phyloP scores from a whole-genome alignment of 306 rosid species.

The Quercus ilex region DNA sequence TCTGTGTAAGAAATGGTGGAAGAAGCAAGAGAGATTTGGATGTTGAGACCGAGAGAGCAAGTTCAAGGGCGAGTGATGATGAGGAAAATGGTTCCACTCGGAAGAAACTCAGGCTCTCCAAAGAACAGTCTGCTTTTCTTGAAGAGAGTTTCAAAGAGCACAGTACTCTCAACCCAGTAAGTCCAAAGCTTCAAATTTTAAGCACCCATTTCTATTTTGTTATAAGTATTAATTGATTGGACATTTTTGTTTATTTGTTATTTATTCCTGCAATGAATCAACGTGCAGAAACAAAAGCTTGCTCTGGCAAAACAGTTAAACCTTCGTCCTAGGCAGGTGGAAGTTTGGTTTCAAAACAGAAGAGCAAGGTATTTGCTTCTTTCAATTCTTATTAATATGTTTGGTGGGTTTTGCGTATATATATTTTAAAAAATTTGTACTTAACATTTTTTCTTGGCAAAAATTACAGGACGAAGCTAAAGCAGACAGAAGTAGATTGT shows the following conservation, averaged over 20 bases:
- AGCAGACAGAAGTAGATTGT: constrained; percentile 97
- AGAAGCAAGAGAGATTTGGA: constrained; percentile 57
- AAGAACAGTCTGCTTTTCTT: constrained; percentile 86
- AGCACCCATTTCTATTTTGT: neutral
- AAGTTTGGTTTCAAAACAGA: constrained; percentile 98
- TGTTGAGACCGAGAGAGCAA: constrained; percentile 47
- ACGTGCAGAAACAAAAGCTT: constrained; percentile 77
- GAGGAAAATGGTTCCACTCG: constrained; percentile 77
- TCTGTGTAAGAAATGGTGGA: constrained; percentile 30
- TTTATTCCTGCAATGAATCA: neutral
- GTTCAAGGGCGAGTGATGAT: constrained; percentile 76
- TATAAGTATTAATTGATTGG: no score
- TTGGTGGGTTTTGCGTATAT: neutral
- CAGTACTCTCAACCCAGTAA: constrained; percentile 87
- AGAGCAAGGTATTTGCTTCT: constrained; percentile 70
- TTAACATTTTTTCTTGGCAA: neutral
- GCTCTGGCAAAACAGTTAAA: constrained; percentile 79
- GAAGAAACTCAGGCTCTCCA: constrained; percentile 90
- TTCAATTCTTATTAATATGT: neutral
- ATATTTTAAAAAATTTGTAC: no score
- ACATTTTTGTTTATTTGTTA: neutral
- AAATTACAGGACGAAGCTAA: constrained; percentile 76
- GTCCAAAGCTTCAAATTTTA: constrained; percentile 1
- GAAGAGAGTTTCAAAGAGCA: constrained; percentile 95
- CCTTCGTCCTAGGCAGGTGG: constrained; percentile 98